Base-by-base conservation (phyloP, 768 basidiomycete species). In the Galerina sulciceps region DNA sequence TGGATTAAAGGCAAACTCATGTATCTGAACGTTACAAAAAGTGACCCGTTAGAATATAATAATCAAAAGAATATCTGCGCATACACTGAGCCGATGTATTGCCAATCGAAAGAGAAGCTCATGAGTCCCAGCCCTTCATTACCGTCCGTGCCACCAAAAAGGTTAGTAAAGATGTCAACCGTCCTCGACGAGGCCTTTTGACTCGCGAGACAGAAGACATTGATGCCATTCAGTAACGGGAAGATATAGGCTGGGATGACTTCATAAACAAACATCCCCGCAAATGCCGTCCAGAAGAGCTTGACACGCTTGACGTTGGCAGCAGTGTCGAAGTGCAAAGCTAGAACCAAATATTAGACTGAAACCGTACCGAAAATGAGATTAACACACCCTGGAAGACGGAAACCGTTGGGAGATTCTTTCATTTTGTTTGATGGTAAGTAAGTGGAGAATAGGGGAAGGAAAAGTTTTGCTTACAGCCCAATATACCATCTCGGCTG, bases 121-220 rank as follows among this genome's bases (percentile, higher is more conserved):
- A 85, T 55, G 17, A 89, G 64, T 0, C 88, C 88, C 40, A 90
- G 74, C 0, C 87, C 88, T 68, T 90, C 88, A 63, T 90, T 90
- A 26, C 81, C 86, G 36, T 83, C 77, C 2, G 82, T 73, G 5
- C 89, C 89, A 26, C 89, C 89, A 58, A 90, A 89, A 0, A 90
- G 63, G 52, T 85, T 83, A 3, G 86, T 87, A 65, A 88, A 79
- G 14, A 82, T 66, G 58, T 84, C 71, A 26, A 76, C 72, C 5
- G 81, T 76, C 6, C 64, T 75, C 42, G 77, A 69, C 2, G 79
- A 73, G 0, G 77, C 76, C 36, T 74, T 74, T 63, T 84, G 84
- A 3, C 81, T 83, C 2, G 87, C 79, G 41, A 89, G 73, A 61
- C 88, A 89, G 67, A 88, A 79, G 42, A 86, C 73, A 63, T 75